phyloP scores from a whole-genome alignment of 805 yeast genomes.

The Sugiyamaella americana region DNA sequence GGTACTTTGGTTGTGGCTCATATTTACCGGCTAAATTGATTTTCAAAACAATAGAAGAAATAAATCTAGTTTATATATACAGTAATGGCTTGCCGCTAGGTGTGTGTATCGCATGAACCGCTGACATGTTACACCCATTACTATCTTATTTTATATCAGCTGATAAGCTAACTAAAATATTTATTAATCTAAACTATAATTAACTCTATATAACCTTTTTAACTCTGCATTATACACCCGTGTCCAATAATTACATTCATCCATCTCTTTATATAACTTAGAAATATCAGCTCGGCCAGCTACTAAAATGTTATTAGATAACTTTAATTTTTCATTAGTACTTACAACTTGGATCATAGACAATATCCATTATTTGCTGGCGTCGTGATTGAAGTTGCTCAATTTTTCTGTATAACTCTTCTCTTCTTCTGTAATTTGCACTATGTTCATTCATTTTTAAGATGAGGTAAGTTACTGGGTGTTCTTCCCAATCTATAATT shows the following conservation, averaged over 20 bases:
- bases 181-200: no score
- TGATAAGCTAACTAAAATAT: neutral
- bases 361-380: no score
- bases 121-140: neutral
- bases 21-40: neutral
- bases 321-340: neutral
- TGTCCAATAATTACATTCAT: neutral
- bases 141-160: neutral
- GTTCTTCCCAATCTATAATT: neutral
- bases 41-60: neutral
- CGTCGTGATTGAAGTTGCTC: no score
- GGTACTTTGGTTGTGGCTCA: no score
- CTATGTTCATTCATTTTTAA: neutral
- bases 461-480: no score
- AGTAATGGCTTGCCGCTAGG: neutral
- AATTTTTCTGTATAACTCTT: neutral
- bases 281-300: neutral
- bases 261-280: neutral
- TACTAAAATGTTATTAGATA: neutral
- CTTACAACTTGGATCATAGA: neutral
- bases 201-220: neutral
- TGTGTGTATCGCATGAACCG: neutral
- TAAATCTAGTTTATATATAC: no score
- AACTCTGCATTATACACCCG: neutral
- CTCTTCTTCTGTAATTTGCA: neutral